Conservation (phyloP, 306 rosid species). For the Quercus bicolor region DNA sequence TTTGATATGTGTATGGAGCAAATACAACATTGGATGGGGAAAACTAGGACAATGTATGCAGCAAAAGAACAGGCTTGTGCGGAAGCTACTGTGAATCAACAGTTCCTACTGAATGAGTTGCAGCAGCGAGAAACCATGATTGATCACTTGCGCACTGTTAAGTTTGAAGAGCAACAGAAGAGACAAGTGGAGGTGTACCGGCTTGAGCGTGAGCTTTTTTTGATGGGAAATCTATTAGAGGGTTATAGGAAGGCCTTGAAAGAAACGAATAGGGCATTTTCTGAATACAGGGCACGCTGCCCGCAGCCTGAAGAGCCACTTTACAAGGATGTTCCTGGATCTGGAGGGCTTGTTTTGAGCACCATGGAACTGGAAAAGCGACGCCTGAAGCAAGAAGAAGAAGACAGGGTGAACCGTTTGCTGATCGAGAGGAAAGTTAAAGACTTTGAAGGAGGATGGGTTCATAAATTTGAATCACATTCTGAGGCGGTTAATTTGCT, state of each 20-base stretch:
- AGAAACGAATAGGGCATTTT: slow-evolving; percentile 60
- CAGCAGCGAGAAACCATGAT: slow-evolving; percentile 59
- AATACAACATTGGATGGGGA: slow-evolving; percentile 54
- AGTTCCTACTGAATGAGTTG: slow-evolving; percentile 53
- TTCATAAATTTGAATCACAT: slow-evolving; percentile 35
- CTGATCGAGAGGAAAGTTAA: slow-evolving; percentile 38
- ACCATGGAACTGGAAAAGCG: slow-evolving; percentile 70
- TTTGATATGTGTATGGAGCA: slow-evolving; percentile 61
- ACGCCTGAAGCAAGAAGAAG: slow-evolving; percentile 73
- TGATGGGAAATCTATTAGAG: slow-evolving; percentile 65
- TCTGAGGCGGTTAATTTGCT: slow-evolving; percentile 32
- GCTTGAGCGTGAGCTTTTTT: slow-evolving; percentile 65
- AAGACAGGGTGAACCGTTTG: slow-evolving; percentile 47
- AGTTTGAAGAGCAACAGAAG: slow-evolving; percentile 68
- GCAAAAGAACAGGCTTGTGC: slow-evolving; percentile 57
- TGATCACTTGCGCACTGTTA: slow-evolving; percentile 55
- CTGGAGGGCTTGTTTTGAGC: slow-evolving; percentile 90
- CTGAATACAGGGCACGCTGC: slow-evolving; percentile 55
- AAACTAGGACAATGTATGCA: slow-evolving; percentile 57
- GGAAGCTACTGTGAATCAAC: slow-evolving; percentile 49
- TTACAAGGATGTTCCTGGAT: slow-evolving; percentile 80
- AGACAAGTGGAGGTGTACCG: slow-evolving; percentile 55
- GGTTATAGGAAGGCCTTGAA: slow-evolving; percentile 79
- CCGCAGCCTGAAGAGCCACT: slow-evolving; percentile 78
- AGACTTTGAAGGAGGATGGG: slow-evolving; percentile 54